Conservation (phyloP, 116 monocot genomes). For the Papilionanthe hybrid region DNA sequence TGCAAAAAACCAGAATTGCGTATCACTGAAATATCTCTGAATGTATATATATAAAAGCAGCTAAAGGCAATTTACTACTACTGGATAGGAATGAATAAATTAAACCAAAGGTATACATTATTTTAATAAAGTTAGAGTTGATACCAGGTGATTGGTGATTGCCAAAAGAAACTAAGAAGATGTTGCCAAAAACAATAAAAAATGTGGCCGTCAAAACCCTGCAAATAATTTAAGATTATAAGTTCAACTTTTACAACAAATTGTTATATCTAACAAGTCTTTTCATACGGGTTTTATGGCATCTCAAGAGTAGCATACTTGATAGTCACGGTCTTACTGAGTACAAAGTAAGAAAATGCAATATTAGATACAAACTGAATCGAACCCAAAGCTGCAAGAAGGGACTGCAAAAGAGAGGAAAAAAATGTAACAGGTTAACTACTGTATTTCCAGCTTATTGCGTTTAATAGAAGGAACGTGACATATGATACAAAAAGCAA, state of each 20-base stretch:
- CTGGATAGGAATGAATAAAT: neutral
- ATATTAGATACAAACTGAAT: conserved; percentile 97
- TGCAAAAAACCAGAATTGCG: neutral
- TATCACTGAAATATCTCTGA: neutral
- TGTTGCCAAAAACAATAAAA: conserved; percentile 92
- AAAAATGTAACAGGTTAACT: too few species aligned
- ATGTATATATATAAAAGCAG: neutral
- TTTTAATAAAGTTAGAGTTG: conserved; percentile 2
- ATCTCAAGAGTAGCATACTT: conserved; percentile 49
- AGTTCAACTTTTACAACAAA: neutral
- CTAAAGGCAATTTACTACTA: neutral
- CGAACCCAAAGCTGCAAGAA: conserved; percentile 98
- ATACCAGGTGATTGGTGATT: conserved; percentile 99
- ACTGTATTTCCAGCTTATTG: too few species aligned
- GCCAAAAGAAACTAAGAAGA: conserved; percentile 93
- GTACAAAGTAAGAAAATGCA: conserved; percentile 94
- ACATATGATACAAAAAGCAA: too few species aligned
- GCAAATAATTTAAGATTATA: conserved; percentile 19
- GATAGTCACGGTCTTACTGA: conserved; percentile 67
- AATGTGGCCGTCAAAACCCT: conserved; percentile 85
- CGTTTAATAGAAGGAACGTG: too few species aligned
- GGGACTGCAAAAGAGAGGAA: conserved; percentile 57
- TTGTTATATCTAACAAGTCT: conserved; percentile 3
- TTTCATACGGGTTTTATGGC: neutral
- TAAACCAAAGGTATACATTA: conserved; percentile 2